phyloP scores from a whole-genome alignment of 805 yeast species.

The Kurtzmaniella fragi region DNA sequence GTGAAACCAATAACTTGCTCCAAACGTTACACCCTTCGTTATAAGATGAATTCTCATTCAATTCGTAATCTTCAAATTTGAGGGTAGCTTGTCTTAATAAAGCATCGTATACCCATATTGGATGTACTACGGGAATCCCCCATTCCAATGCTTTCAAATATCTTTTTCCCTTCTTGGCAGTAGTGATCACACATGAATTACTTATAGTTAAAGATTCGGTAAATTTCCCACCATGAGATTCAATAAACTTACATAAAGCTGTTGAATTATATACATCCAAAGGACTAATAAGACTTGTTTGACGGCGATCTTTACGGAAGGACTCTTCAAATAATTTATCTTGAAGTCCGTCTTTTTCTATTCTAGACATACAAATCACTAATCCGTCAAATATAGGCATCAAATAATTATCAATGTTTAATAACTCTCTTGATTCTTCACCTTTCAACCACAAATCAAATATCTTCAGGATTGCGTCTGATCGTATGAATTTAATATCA shows the following conservation, averaged over 20 bases:
- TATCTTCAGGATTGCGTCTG: constrained; percentile 39
- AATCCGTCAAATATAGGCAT: constrained; percentile 44
- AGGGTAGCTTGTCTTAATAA: constrained; percentile 40
- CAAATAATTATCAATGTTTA: constrained; percentile 17
- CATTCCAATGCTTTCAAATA: constrained; percentile 49
- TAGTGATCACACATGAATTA: constrained; percentile 43
- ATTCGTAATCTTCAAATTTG: constrained; percentile 34
- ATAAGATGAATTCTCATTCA: constrained; percentile 17
- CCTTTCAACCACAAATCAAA: constrained; percentile 53
- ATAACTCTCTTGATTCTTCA: constrained; percentile 24
- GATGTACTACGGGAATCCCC: constrained; percentile 49
- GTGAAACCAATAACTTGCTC: constrained; percentile 16
- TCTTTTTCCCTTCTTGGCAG: constrained; percentile 47
- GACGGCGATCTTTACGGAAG: constrained; percentile 17
- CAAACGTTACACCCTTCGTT: constrained; percentile 32
- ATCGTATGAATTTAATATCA: constrained; percentile 54
- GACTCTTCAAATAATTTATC: constrained; percentile 12
- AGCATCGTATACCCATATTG: constrained; percentile 46
- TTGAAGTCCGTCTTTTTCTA: constrained; percentile 13
- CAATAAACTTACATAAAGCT: constrained; percentile 29
- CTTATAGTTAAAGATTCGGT: constrained; percentile 46
- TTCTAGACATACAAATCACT: constrained; percentile 40
- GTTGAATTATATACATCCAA: constrained; percentile 14
- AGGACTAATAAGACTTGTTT: constrained; percentile 6
- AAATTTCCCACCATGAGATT: constrained; percentile 44